Evolutionary conservation across 208 protist species (phyloP).

Genomic region (Strigomonas oncopelti): DNA sequence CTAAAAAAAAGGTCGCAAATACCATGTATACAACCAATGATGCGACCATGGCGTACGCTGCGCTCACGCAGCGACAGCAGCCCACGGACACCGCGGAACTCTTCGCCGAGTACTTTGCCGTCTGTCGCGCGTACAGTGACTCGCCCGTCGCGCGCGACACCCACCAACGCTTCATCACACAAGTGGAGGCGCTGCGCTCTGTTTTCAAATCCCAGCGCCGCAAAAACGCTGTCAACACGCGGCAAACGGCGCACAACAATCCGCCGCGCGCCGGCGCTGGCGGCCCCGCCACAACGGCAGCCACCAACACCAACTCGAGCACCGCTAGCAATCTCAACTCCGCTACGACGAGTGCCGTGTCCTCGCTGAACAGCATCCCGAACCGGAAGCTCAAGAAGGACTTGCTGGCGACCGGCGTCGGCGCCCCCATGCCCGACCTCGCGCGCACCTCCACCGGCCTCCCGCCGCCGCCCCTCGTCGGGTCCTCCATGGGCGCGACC

Average conservation of each 20-base stretch:
- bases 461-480: background rate
- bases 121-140: constrained; percentile 28
- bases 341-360: background rate
- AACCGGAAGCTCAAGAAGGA: background rate
- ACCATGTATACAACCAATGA: constrained; percentile 54
- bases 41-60: constrained; percentile 27
- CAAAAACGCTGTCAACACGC: constrained; percentile 12
- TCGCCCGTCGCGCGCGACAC: constrained; percentile 29
- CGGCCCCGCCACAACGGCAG: background rate
- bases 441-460: background rate
- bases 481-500: background rate
- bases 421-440: background rate
- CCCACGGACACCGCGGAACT: constrained; percentile 27
- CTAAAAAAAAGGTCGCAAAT: constrained; percentile 10
- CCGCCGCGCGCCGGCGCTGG: background rate
- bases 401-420: background rate
- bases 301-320: background rate
- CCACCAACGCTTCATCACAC: constrained; percentile 34
- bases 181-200: constrained; percentile 24
- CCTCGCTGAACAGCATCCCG: background rate
- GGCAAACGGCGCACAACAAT: background rate
- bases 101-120: constrained; percentile 35
- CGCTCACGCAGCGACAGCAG: constrained; percentile 27
- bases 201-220: constrained; percentile 23
- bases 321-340: background rate